Conservation (phyloP, 2,329 filamentous ascomycete genomes). For the Colletotrichum filicis region DNA sequence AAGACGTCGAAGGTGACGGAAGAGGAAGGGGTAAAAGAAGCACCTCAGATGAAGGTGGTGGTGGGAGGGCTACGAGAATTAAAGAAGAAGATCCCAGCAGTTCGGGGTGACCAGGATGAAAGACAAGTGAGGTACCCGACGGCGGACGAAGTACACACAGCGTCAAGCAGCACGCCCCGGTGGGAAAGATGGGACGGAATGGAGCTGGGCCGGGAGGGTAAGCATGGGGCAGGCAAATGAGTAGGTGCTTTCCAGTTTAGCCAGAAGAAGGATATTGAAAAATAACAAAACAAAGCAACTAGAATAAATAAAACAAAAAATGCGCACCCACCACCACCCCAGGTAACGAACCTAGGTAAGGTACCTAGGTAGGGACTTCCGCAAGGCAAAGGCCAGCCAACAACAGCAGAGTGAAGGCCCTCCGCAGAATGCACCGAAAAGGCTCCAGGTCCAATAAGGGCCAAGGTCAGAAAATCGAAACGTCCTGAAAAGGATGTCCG, state of each 20-base stretch:
- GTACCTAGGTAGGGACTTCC: too few relatives aligned
- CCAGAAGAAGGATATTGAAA: neutral
- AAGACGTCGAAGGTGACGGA: neutral
- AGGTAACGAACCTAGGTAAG: too few relatives aligned
- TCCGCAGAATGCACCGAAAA: neutral
- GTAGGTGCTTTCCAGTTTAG: too few relatives aligned
- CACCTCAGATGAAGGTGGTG: neutral
- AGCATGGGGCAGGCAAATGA: neutral
- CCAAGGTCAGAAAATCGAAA: conserved; percentile 6
- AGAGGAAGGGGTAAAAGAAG: conserved; percentile 20
- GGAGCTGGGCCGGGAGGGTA: neutral
- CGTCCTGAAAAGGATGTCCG: conserved; percentile 19
- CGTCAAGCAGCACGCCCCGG: neutral
- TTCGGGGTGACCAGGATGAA: conserved; percentile 15
- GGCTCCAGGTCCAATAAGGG: neutral
- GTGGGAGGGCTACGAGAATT: conserved; percentile 7
- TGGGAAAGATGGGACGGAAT: conserved; percentile 12
- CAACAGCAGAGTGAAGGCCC: neutral
- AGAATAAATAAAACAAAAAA: neutral
- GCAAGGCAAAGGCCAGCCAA: neutral
- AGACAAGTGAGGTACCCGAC: too few relatives aligned
- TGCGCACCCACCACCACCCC: too few relatives aligned
- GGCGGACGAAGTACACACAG: neutral
- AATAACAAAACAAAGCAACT: neutral
- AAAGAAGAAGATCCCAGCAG: conserved; percentile 24